Evolutionary conservation across 2,329 filamentous ascomycete genomes (phyloP).

Genomic region (Trichophyton benhamiae): DNA sequence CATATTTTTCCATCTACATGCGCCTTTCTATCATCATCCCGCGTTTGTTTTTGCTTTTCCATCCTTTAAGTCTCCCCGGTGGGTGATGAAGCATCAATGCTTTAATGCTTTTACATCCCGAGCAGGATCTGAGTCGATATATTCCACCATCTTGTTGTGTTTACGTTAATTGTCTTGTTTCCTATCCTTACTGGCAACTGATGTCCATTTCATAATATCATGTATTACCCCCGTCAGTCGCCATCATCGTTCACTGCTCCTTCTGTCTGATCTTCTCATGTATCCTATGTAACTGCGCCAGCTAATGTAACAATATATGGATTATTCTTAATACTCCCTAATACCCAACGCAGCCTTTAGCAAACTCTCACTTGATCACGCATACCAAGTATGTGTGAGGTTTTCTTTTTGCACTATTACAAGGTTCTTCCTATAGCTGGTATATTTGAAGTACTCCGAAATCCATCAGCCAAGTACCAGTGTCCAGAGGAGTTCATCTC

Average conservation of each 20-base stretch:
- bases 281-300: neutral
- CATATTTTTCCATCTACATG: neutral
- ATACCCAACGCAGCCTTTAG: too few species aligned
- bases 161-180: neutral
- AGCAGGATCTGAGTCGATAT: neutral
- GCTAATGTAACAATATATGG: slow-evolving; percentile 4
- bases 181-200: neutral
- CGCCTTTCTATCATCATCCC: neutral
- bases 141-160: neutral
- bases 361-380: too few species aligned
- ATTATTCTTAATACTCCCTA: neutral
- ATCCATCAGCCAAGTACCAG: too few species aligned
- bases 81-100: neutral
- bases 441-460: too few species aligned
- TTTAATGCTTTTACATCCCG: neutral
- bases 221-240: neutral
- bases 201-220: neutral
- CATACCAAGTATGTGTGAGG: too few species aligned
- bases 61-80: neutral
- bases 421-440: too few species aligned
- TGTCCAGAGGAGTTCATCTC: too few species aligned
- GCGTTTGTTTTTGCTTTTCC: slow-evolving; percentile 1
- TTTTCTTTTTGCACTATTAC: too few species aligned
- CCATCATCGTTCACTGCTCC: slow-evolving; percentile 8
- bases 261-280: slow-evolving; percentile 8